Evolutionary conservation across 257 asterid species (phyloP), one percentile per base, ranked within the genome.

Genomic region (Forsythia suspensa): DNA sequence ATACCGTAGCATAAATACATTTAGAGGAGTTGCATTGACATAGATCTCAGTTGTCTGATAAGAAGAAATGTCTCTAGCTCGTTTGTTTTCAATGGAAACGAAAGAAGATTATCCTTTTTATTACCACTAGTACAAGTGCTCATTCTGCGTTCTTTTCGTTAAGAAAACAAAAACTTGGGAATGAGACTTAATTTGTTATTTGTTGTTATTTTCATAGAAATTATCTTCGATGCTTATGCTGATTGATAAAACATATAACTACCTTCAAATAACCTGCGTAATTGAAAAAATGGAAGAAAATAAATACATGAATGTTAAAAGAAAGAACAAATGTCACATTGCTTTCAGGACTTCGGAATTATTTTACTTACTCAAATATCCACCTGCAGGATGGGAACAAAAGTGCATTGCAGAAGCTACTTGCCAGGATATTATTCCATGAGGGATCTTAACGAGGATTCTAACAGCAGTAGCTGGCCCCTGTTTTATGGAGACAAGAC

Each of bases 391-490:
- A 91, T 95, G 98, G 98, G 97, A 87, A 91, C 93, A 77, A 89
- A 90, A 86, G 90, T 95, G 80, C 89, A 95, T 72, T 83, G 85
- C 89, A 87, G 90, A 88, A 92, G 91, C 92, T 86, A 84, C 82
- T 79, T 90, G 83, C 91, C 97, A 16, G 94, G 89, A 29, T 88
- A 80, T 90, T 83, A 85, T 83, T 87, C 91, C 83, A 95, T 95
- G 98, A 91, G 94, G 84, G 93, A 95, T 88, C 97, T 90, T 77
- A 95, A 93, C 78, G 98, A 90, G 82, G 98, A 91, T 87, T 91
- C 91, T 71, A 91, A 92, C 87, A 85, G 97, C 81, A 90, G 90
- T 75, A 90, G 97, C 80, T 91, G 95, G 97, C 93, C 95, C 70
- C 66, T 77, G 41, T 86, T 84, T 83, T 89, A 88, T 46, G 91